Evolutionary conservation across 1,284 basidiomycete genomes (phyloP), one percentile per base, ranked within the genome.

Genomic region (Leccinum subrobustum): DNA sequence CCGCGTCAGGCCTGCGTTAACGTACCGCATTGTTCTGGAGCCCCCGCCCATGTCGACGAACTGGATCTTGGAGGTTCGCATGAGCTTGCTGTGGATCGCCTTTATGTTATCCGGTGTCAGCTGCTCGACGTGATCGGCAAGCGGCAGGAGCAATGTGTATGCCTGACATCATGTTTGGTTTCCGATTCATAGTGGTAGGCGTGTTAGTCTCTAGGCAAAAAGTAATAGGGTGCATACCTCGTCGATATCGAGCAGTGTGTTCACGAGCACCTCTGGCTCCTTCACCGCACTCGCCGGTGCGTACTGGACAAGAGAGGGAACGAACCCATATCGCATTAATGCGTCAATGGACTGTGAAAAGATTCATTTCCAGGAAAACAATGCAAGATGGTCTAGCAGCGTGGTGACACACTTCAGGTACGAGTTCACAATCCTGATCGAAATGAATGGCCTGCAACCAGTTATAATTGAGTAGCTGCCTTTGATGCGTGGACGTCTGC

Each of bases 1-100:
- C 3, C 78, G 73, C 9, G 76, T 79, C 33, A 60, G 63, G 7
- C 78, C 79, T 6, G 73, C 68, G 25, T 78, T 72, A 55, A 73
- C 62, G 48, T 78, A 79, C 58, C 63, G 64, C 9, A 75, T 42
- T 9, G 60, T 18, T 27, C 64, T 18, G 3, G 55, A 16, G 29
- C 39, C 27, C 20, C 58, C 60, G 42, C 61, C 54, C 9, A 56
- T n/a, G 39, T 69, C 67, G 51, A 61, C 29, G 53, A 73, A 63
- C 54, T 63, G 68, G 37, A 72, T 35, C 64, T 72, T 75, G 57
- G 74, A 74, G n/a, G 73, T 63, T n/a, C 68, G 64, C 71, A 72
- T 74, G 16, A 72, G 61, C 50, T 65, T 73, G 16, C 58, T 31
- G 29, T 72, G 71, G 37, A 74, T 69, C 2, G 52, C 62, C 39